These are phyloP conservation scores for Xylaria venustula DNA, from an alignment of 495 filamentous ascomycete genomes.

Conservation along the genomic window DNA sequence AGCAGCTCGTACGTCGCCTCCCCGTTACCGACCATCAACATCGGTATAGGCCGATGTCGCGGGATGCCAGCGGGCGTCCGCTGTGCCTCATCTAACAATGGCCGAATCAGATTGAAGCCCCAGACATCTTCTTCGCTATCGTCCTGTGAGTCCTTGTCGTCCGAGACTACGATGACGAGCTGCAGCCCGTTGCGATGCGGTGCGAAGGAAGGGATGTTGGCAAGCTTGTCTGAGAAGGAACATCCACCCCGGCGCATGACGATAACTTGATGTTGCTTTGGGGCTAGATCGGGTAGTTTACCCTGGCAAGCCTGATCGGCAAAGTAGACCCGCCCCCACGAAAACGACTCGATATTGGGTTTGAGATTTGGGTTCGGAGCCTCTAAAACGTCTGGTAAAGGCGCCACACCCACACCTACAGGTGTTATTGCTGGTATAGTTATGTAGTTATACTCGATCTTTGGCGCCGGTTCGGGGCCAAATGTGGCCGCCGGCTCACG, in stretches of 20 bases:
- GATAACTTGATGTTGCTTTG: conserved; percentile 72
- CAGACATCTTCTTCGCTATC: conserved; percentile 24
- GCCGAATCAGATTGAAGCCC: conserved; percentile 51
- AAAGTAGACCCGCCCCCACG: conserved; percentile 70
- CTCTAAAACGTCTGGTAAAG: conserved; percentile 66
- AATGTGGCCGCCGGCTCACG: conserved; percentile 41
- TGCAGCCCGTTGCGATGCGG: conserved; percentile 62
- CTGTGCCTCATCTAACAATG: conserved; percentile 75
- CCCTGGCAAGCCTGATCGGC: conserved; percentile 66
- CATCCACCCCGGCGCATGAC: conserved; percentile 83
- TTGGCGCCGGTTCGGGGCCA: conserved; percentile 30
- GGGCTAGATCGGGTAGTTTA: conserved; percentile 58
- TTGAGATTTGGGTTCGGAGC: conserved; percentile 47
- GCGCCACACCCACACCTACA: conserved; percentile 71
- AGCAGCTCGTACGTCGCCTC: conserved; percentile 65
- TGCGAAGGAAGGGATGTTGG: conserved; percentile 74
- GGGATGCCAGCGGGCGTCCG: conserved; percentile 67
- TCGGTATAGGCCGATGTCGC: conserved; percentile 69
- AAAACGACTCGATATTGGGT: conserved; percentile 37
- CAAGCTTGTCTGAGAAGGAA: conserved; percentile 78
- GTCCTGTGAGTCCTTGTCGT: conserved; percentile 47
- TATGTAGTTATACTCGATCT: conserved; percentile 37
- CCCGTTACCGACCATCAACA: conserved; percentile 84
- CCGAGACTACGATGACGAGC: conserved; percentile 79
- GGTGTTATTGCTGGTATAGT: conserved; percentile 68